Evolutionary conservation across 2,329 filamentous ascomycete genomes (phyloP), one percentile per base, ranked within the genome.

Genomic region (Aspergillus pseudonomiae): DNA sequence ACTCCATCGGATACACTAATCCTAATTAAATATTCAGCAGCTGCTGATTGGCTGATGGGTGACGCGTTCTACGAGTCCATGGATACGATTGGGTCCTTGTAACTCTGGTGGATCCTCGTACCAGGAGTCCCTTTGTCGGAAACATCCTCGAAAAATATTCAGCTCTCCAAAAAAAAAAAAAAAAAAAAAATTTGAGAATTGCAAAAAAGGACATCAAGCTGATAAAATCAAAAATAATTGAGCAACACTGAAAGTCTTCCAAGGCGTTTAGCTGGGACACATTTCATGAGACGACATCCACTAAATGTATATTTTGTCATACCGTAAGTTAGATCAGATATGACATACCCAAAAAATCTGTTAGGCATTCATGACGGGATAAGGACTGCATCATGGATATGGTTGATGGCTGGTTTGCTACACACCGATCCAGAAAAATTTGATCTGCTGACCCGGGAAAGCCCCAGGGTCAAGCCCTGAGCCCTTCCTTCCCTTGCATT

Each of bases 1-100:
- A 71, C 74, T 73, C 75, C 73, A 75, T 76, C 73, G 63, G 71
- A 69, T 64, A 67, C 72, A 66, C 73, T 77, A 77, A 70, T 63
- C 68, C 72, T 67, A 71, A 70, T 73, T 64, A 72, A 71, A 69
- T 68, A 74, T 73, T 74, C 68, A 56, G 54, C 68, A 57, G 48
- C 36, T 26, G 14, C 52, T 77, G 67, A 77, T 78, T 78, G 74
- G 76, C 59, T 67, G 12, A 4, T 7, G 16, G 57, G 66, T 68
- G 71, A 70, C 70, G 65, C 69, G 69, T 68, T 70, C 66, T 68
- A 64, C 65, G 53, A 62, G 61, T 52, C 56, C 41, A 32, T 19
- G 28, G 10, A 43, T 57, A 24, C 68, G 39, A 76, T 76, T 77
- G 72, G 74, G 50, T 61, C 16, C 30, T 28, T 32, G 55, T 48